A percentile compares a stretch with the other conserved stretches of the same genome.
Conservation (phyloP, 1,284 basidiomycete species). For the Polyporus tsugae region DNA sequence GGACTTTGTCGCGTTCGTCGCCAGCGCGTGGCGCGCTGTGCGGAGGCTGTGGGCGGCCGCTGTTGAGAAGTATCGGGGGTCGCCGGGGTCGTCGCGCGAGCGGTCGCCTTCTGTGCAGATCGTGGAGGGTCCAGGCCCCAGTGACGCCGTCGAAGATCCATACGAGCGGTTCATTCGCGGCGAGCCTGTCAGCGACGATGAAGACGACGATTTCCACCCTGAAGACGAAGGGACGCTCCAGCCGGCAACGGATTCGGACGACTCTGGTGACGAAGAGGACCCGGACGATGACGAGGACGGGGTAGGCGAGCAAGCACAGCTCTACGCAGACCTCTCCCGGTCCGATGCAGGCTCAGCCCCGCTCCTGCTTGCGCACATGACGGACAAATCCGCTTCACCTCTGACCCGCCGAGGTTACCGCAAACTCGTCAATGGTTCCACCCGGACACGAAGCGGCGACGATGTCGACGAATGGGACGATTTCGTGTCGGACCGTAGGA, state of each 20-base stretch:
- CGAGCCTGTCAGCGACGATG: slow-evolving; percentile 68
- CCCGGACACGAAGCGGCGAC: slow-evolving; percentile 6
- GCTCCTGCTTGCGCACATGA: slow-evolving; percentile 59
- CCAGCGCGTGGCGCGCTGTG: slow-evolving; percentile 47
- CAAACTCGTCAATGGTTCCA: slow-evolving; percentile 42
- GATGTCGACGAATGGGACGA: slow-evolving; percentile 39
- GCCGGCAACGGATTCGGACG: slow-evolving; percentile 8
- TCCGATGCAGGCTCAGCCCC: slow-evolving; percentile 47
- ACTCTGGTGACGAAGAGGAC: slow-evolving; percentile 35
- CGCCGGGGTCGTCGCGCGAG: slow-evolving; percentile 20
- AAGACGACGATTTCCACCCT: slow-evolving; percentile 57
- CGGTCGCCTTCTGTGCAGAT: slow-evolving; percentile 4
- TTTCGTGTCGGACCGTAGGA: slow-evolving; percentile 38
- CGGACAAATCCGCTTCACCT: slow-evolving; percentile 48
- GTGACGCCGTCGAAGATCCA: slow-evolving; percentile 41
- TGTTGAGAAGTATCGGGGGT: slow-evolving; percentile 37
- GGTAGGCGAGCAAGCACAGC: slow-evolving; percentile 46
- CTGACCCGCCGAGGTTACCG: slow-evolving; percentile 57
- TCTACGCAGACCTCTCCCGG: slow-evolving; percentile 55
- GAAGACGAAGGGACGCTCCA: slow-evolving; percentile 14
- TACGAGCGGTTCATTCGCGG: slow-evolving; percentile 71
- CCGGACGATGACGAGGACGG: slow-evolving; percentile 37
- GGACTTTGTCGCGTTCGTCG: slow-evolving; percentile 50
- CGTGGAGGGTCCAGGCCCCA: neutral
- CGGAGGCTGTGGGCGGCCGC: slow-evolving; percentile 45